Base-by-base conservation (phyloP, 306 rosid genomes). In the Lupinus albus region DNA sequence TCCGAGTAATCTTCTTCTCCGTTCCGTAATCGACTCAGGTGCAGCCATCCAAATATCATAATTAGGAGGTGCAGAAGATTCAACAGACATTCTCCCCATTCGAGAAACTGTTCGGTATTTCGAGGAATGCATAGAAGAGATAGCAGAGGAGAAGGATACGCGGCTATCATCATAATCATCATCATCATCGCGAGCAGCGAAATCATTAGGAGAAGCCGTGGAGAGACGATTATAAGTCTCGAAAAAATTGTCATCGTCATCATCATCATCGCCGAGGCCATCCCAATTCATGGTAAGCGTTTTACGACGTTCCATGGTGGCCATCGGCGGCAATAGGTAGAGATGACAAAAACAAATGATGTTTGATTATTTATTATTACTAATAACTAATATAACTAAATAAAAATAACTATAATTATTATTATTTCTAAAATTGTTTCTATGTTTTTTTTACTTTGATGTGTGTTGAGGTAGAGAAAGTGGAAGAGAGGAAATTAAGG, bases 11-110 rank as follows among this genome's bases (percentile, higher is more conserved):
- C 73, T 74, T 13, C 53, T 58, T 8, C 96, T 60, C 1, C 98
- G 86, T 9, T 87, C 92, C 0, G 74, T 75, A 21, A 92, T 85
- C 7, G 95, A 89, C 11, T 86, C 89, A 0, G 92, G 98, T 0
- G 88, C 76, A 1, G 84, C 81, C 92, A 87, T 89, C 98, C 96
- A 92, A 13, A 89, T 32, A 61, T 89, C 80, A 16, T 92, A 89
- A 64, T 89, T 75, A 2, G 78, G 81, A 7, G 1, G 11, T 1
- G 70, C 0, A 28, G 32, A 1, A 0, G 67, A 0, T 0, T 53
- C 48, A 8, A 20, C 8, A 0, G 68, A 9, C 28, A 48, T 11
- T 4, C 12, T 15, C 1, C 13, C 21, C 1, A 9, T 8, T 28
- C 1, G 1, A 1, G 69, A 45, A 44, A 60, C 60, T 36, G 52